Percentiles rank a stretch among this genome's conserved stretches.
Conservation (phyloP, 371 early-diverging fungal species). For the Saksenaea oblongispora region DNA sequence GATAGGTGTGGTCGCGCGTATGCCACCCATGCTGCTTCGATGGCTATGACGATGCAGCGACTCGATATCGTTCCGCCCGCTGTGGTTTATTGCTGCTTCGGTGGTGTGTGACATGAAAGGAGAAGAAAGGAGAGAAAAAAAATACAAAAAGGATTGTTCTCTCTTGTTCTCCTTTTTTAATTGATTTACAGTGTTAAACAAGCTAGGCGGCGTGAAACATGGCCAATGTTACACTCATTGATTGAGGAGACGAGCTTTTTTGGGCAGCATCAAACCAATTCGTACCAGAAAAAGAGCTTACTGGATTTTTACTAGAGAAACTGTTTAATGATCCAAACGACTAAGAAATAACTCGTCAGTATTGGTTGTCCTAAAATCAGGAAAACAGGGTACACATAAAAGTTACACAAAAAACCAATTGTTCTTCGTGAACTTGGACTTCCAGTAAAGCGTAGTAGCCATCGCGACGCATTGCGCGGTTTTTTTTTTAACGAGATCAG, state of each 20-base stretch:
- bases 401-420: too few species aligned
- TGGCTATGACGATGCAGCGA: not conserved
- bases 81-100: not conserved
- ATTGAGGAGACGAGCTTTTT: not conserved
- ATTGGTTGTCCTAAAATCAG: too few species aligned
- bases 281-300: too few species aligned
- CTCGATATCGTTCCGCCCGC: not conserved
- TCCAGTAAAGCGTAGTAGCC: too few species aligned
- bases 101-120: not conserved
- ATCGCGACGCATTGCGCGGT: too few species aligned
- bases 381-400: too few species aligned
- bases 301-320: too few species aligned
- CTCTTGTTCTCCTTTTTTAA: not conserved
- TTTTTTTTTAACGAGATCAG: too few species aligned
- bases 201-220: not conserved
- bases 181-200: not conserved
- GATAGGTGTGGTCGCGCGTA: conserved; percentile 9
- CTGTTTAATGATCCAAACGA: too few species aligned
- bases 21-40: not conserved
- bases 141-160: not conserved
- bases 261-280: too few species aligned
- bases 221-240: conserved; percentile 4
- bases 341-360: too few species aligned
- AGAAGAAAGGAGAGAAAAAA: not conserved
- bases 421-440: too few species aligned